Percentiles rank a stretch among this genome's conserved stretches.
phyloP scores from a whole-genome alignment of 192 early-diverging fungal genomes.

The Lobosporangium transversale region DNA sequence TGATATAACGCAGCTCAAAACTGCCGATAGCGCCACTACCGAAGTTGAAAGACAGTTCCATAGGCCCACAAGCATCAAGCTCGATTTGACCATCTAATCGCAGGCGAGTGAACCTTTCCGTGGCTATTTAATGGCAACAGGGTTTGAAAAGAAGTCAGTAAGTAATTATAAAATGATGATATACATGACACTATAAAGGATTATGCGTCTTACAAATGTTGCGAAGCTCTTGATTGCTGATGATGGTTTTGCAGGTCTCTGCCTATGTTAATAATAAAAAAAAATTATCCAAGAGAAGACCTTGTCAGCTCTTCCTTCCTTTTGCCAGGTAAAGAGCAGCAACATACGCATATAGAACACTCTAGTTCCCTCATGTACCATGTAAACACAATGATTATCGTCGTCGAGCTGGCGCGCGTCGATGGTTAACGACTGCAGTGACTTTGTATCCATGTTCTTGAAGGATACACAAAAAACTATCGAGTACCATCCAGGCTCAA shows the following conservation, averaged over 20 bases:
- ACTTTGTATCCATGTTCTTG: constrained; percentile 23
- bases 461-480: constrained; percentile 16
- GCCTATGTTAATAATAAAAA: too few relatives aligned
- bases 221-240: constrained; percentile 11
- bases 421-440: constrained; percentile 8
- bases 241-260: constrained; percentile 14
- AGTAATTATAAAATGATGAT: neutral
- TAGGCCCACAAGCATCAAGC: constrained; percentile 10
- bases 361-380: too few relatives aligned
- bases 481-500: constrained; percentile 22
- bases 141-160: too few relatives aligned
- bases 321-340: too few relatives aligned
- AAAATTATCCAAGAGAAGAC: too few relatives aligned
- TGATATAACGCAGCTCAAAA: constrained; percentile 12
- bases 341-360: too few relatives aligned
- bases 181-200: too few relatives aligned
- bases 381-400: constrained; percentile 19
- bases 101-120: constrained; percentile 11
- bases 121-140: constrained; percentile 1
- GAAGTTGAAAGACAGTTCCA: constrained; percentile 18
- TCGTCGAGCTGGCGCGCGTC: constrained; percentile 18
- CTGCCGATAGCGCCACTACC: constrained; percentile 9
- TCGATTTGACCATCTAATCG: constrained; percentile 23
- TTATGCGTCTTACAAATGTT: constrained; percentile 17
- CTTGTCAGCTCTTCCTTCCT: too few relatives aligned